Evolutionary conservation across 805 yeast genomes (phyloP).

Genomic region (Kazachstania viticola): DNA sequence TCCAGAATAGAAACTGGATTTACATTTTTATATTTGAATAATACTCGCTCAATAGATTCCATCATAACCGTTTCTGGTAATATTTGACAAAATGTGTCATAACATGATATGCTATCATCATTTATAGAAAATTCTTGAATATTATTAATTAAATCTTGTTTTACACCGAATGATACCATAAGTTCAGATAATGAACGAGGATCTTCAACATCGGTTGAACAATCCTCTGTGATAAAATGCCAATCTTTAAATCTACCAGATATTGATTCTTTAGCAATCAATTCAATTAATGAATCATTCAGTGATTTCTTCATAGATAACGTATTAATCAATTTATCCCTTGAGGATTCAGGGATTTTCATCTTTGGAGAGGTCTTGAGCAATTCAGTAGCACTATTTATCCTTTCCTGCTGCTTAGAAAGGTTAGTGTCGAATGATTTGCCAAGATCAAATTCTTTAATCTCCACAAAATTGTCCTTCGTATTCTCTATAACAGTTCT

Average conservation of each 20-base stretch:
- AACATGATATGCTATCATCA: conserved; percentile 2
- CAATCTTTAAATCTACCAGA: conserved; percentile 18
- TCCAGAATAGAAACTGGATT: too few relatives aligned
- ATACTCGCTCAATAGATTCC: not conserved
- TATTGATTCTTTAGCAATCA: conserved; percentile 10
- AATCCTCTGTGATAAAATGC: conserved; percentile 15
- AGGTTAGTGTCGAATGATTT: conserved; percentile 11
- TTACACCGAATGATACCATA: conserved; percentile 14
- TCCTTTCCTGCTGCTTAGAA: conserved; percentile 1
- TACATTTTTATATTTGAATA: too few relatives aligned
- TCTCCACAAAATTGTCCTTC: not conserved
- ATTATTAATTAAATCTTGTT: not conserved
- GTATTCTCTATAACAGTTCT: too few relatives aligned
- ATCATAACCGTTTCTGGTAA: conserved; percentile 12
- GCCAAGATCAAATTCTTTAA: conserved; percentile 12
- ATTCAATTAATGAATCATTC: conserved; percentile 10
- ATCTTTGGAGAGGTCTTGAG: not conserved
- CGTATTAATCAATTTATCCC: not conserved
- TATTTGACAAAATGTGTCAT: conserved; percentile 12
- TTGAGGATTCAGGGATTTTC: conserved; percentile 1
- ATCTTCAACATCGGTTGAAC: not conserved
- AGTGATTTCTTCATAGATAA: not conserved
- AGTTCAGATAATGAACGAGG: too few relatives aligned
- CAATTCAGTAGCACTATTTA: not conserved
- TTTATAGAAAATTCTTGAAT: not conserved